A percentile compares a stretch with the other conserved stretches of the same genome.
Conservation (phyloP, 148 eudicot species). For the Silene conica region DNA sequence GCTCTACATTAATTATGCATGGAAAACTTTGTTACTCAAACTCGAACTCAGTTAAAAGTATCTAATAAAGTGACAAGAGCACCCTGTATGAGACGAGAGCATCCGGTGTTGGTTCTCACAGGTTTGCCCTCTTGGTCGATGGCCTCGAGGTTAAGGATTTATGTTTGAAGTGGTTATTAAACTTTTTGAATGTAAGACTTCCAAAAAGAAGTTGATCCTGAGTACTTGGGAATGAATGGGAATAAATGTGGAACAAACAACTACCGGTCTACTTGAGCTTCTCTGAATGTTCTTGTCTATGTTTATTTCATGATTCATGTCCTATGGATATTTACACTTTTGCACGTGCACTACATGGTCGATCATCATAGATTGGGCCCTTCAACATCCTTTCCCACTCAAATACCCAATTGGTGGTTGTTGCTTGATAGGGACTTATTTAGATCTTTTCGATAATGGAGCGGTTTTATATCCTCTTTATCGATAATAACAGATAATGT, state of each 20-base stretch:
- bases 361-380: not conserved
- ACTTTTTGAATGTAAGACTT: too few species aligned
- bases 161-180: too few species aligned
- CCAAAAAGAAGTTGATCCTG: too few species aligned
- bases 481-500: not conserved
- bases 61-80: too few species aligned
- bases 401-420: constrained; percentile 7
- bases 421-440: not conserved
- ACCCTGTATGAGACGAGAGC: too few species aligned
- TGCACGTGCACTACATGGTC: not conserved
- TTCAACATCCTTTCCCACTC: constrained; percentile 2
- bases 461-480: not conserved
- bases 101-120: constrained; percentile 46
- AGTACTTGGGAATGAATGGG: not conserved
- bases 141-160: constrained; percentile 52
- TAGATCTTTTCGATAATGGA: not conserved
- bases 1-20: too few species aligned
- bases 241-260: not conserved
- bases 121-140: constrained; percentile 24
- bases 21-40: too few species aligned
- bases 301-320: not conserved
- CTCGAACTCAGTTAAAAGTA: too few species aligned
- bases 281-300: not conserved
- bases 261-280: not conserved
- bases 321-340: constrained; percentile 2